Evolutionary conservation across 768 basidiomycete species (phyloP), one percentile per base, ranked within the genome.

Genomic region (Mycena polygramma): DNA sequence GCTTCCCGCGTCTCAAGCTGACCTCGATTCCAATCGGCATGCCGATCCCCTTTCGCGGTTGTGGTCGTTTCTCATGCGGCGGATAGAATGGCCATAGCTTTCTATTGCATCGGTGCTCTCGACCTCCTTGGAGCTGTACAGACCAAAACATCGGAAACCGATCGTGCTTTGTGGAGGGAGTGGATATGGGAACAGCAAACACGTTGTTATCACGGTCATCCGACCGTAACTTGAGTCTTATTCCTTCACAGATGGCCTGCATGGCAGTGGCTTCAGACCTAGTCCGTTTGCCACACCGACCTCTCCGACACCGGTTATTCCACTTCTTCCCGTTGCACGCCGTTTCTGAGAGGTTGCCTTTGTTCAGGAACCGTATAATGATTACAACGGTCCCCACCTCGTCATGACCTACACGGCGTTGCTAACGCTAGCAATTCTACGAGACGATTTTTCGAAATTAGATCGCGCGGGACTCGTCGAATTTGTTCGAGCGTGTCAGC

Each of bases 331-430:
- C 51, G 48, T 51, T 48, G 24, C 45, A 46, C 22, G 49, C 57
- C 13, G 26, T 64, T 46, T 61, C 52, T 49, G 43, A 49, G 22
- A 45, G 22, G 30, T 51, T 35, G 22, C 17, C 65, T 37, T 58
- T 30, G 68, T 45, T 64, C 71, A 83, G 81, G 76, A 73, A 24
- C 75, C 79, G 30, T 84, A 87, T 73, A 79, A 83, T 13, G 84
- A 86, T 43, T 89, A 90, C 76, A 88, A 93, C 72, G 86, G 88
- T 20, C 93, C 94, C 0, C 93, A 98, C 79, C 83, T 98, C 19
- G 95, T 98, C 63, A 94, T 96, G 88, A 96, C 97, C 10, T 99
- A 99, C 76, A 95, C 96, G 1, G 95, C 96, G 0, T 78, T 99
- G 14, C 81, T 98, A 6, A 87, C 89, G 0, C 90, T 99, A 14